Percentiles rank a stretch among this genome's conserved stretches.
Evolutionary conservation across 73 alveolate species (phyloP).

Genomic region (Paramecium octaurelia): DNA sequence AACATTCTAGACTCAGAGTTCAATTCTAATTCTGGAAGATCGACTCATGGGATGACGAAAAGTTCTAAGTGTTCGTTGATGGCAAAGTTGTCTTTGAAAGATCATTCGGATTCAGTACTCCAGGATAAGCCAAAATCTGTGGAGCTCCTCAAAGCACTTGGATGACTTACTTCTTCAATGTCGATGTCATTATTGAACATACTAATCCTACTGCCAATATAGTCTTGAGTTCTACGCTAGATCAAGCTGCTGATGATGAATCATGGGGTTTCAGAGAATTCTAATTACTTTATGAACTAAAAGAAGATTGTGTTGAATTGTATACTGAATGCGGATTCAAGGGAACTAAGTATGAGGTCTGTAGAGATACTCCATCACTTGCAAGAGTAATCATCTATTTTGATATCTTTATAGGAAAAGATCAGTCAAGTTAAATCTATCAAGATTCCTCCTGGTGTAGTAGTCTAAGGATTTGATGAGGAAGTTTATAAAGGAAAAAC

Average conservation of each 20-base stretch:
- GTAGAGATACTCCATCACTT: slow-evolving; percentile 43
- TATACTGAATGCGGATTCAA: slow-evolving; percentile 28
- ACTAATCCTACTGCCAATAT: background rate
- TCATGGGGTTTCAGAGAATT: slow-evolving; percentile 57
- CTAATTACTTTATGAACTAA: background rate
- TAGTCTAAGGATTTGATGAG: slow-evolving; percentile 31
- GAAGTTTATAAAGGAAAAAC: slow-evolving; percentile 34
- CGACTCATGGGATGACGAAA: slow-evolving; percentile 49
- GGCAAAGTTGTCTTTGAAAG: slow-evolving; percentile 1
- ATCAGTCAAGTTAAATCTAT: slow-evolving; percentile 14
- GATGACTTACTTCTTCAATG: background rate
- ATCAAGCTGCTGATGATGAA: slow-evolving; percentile 38
- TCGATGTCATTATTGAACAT: slow-evolving; percentile 29
- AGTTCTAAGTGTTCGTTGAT: slow-evolving; percentile 1
- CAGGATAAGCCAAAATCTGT: slow-evolving; percentile 44
- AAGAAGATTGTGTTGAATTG: slow-evolving; percentile 36
- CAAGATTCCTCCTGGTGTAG: slow-evolving; percentile 21
- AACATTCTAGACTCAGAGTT: slow-evolving; percentile 2
- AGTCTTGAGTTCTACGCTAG: background rate
- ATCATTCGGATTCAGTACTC: slow-evolving; percentile 36
- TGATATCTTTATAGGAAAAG: background rate
- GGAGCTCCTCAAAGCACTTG: slow-evolving; percentile 42
- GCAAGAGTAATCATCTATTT: background rate
- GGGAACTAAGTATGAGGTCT: background rate
- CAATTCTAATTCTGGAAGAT: background rate